Base-by-base conservation (phyloP, 192 early-diverging fungal species). In the Piromyces finnis region DNA sequence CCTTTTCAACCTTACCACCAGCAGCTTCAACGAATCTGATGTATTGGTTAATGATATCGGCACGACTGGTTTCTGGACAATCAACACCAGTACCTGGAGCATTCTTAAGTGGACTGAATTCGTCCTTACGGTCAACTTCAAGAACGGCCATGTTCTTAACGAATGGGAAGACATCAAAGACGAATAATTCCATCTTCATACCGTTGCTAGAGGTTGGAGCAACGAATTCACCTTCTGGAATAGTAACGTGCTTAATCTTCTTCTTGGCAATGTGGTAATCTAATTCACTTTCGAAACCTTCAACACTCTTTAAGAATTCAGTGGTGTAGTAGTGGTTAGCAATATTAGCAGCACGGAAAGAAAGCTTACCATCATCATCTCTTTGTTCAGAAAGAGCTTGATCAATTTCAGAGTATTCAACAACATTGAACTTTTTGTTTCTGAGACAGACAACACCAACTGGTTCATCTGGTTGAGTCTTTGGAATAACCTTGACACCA, bases 121-220 rank as follows among this genome's bases (percentile, higher is more conserved):
- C 96, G 79, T 99, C 97, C 36, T 89, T 90, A 78, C 97, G 93
- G 78, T 93, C 92, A 41, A 93, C 92, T 84, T 99, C 96, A 68
- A 99, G 89, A 36, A 98, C 95, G 30, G 96, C 95, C 88, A 99
- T 89, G 51, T 87, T 82, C 80, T 97, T 85, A 29, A 93, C 92
- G 82, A 92, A 95, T 29, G 97, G 96, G 86, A 99, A 95, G 16
- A 99, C 96, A 85, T 99, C 97, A 92, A 99, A 99, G 77, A 99
- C 96, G 86, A 99, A 99, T 83, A 96, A 90, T 88, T 99, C 97
- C 18, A 99, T 90, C 87, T 99, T 99, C 91, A 99, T 96, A 78
- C 96, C 97, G 82, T 97, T 98, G 84, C 92, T 91, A 81, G 91
- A 90, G 68, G 86, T 89, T 28, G 97, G 97, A 0, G 84, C 82